Evolutionary conservation across 1,284 basidiomycete genomes (phyloP).

Genomic region (Phaffia rhodozyma): DNA sequence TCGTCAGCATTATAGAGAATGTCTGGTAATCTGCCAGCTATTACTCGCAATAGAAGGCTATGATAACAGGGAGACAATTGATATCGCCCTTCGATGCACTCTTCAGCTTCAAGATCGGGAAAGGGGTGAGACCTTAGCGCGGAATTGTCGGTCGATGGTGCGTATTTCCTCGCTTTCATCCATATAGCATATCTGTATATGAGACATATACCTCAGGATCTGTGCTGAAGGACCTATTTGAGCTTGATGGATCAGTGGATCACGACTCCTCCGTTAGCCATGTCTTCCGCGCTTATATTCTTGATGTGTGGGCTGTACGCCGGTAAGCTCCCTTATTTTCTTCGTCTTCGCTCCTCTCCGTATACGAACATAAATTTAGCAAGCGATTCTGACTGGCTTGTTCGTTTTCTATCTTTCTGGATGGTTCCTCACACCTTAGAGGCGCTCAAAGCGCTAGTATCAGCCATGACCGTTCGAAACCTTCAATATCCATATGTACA

Average conservation of each 20-base stretch:
- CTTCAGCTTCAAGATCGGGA: neutral
- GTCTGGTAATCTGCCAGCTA: neutral
- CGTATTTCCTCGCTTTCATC: neutral
- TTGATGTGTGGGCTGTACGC: neutral
- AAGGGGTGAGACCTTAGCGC: constrained; percentile 4
- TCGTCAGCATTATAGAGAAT: neutral
- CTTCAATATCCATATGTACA: too few relatives aligned
- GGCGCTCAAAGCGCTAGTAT: too few relatives aligned
- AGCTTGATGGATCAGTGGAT: neutral
- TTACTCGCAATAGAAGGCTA: neutral
- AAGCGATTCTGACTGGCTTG: too few relatives aligned
- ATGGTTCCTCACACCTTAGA: too few relatives aligned
- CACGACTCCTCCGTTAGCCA: constrained; percentile 4
- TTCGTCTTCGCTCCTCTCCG: too few relatives aligned
- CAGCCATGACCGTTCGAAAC: too few relatives aligned
- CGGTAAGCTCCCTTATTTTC: too few relatives aligned
- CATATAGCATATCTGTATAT: too few relatives aligned
- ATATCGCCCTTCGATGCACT: constrained; percentile 8
- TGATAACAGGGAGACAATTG: constrained; percentile 12
- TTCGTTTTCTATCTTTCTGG: too few relatives aligned
- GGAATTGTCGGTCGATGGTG: constrained; percentile 15
- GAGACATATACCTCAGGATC: too few relatives aligned
- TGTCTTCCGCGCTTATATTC: neutral
- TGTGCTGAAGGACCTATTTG: neutral
- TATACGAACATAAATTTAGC: too few relatives aligned